Evolutionary conservation across 2,329 filamentous ascomycete genomes (phyloP), one percentile per base, ranked within the genome.

Genomic region (Colletotrichum ledebouriae): DNA sequence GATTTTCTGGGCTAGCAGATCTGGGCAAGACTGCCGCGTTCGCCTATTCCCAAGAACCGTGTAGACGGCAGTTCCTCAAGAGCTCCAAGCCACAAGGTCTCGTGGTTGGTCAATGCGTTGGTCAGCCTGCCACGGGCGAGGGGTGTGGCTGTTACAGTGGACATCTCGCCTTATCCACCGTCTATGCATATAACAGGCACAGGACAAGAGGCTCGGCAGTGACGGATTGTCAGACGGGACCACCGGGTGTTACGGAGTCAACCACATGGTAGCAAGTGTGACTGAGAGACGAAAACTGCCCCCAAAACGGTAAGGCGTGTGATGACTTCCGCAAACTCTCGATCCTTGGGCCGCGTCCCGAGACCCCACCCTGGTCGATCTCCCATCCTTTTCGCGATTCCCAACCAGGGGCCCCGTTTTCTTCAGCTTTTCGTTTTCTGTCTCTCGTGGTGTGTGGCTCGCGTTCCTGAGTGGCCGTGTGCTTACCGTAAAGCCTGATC

Each of bases 301-400:
- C 59, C 59, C 9, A n/a, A 67, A n/a, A 39, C 15, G 53, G 39
- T 46, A 49, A 29, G 25, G 61, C 47, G n/a, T 37, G 53, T 67
- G 55, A 68, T 68, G 65, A 49, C 65, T 42, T 15, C 60, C 49
- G 60, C 65, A 59, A 68, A 65, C 55, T 65, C 61, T 68, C 65
- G 65, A 68, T 68, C 55, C 25, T 47, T 39, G 61, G 39, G 61
- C 55, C 42, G 53, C 17, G 17, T 15, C 29, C 39, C 33, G 63
- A 42, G 22, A 49, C 33, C 20, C 15, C 29, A n/a, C 22, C 52
- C 25, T 7, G n/a, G 22, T 29, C 55, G 65, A 68, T 68, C 33
- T 20, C 47, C 47, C 53, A 44, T 33, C 3, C 9, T 12, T 56
- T 59, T 17, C 25, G 12, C 55, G 65, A 68, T 68, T 25, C 15